Evolutionary conservation across 805 yeast genomes (phyloP), one percentile per base, ranked within the genome.

Genomic region (Debaryomyces castellii): DNA sequence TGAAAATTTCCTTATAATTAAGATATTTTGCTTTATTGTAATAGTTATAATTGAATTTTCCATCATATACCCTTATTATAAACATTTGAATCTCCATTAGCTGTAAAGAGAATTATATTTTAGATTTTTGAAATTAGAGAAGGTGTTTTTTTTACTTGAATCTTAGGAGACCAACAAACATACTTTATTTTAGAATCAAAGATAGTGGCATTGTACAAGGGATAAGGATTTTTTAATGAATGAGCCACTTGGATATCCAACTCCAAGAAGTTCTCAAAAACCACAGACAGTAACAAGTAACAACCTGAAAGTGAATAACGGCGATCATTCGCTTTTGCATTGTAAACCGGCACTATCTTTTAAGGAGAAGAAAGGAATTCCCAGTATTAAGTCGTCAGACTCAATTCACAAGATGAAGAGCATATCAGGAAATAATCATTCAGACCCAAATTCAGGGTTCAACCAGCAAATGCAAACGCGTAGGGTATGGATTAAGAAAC

Each of bases 401-500:
- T 18, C 34, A 11, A 30, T 30, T 41, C 34, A 30, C 34, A 30
- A 30, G 10, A 30, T 30, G 34, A 30, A 30, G 9, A 20, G 24
- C 18, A 35, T 20, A 9, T 9, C 23, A 9, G 23, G 23, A 3
- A 35, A 18, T 17, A 35, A 35, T 9, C 38, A 35, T 12, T 12
- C 10, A 5, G 34, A 30, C 12, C 5, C 8, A 7, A 14, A 30
- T 30, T 16, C 34, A 4, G 34, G 34, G 3, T n/a, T 30, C 34
- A 30, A 16, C 10, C 34, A 20, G n/a, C 38, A 35, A 35, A 20
- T n/a, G 24, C 37, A 36, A 22, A 49, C 57, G 35, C 65, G 69
- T 51, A 58, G 88, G 41, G 74, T 82, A 1, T 82, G 88, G 88
- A 77, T 82, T 5, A 74, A 64, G 44, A 63, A 75, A 34, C 66